Conservation (phyloP, 495 filamentous ascomycete genomes). For the Friedmanniomyces endolithicus region DNA sequence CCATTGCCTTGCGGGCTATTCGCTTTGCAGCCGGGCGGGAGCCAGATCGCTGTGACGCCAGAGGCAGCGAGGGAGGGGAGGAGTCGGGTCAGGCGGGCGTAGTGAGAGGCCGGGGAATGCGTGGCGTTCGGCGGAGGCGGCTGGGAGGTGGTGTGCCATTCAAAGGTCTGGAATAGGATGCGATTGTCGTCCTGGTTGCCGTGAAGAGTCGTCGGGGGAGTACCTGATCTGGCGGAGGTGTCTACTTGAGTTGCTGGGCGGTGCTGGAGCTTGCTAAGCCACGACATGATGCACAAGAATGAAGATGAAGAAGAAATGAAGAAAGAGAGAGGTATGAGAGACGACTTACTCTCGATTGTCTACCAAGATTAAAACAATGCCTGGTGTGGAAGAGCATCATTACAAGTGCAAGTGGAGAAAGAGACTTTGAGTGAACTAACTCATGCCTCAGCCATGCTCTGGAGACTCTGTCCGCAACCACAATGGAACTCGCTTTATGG, state of each 20-base stretch:
- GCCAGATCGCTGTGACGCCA: slow-evolving; percentile 57
- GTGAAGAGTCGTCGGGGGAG: slow-evolving; percentile 22
- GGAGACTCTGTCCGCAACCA: no score
- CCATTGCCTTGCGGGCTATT: slow-evolving; percentile 50
- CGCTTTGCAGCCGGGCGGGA: slow-evolving; percentile 64
- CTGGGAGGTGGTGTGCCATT: slow-evolving; percentile 62
- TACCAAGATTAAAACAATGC: no score
- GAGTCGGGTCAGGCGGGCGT: slow-evolving; percentile 43
- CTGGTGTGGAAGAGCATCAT: no score
- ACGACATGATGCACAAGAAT: not conserved
- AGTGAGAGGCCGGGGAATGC: slow-evolving; percentile 36
- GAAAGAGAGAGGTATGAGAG: not conserved
- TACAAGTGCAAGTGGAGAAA: no score
- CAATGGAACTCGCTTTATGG: no score
- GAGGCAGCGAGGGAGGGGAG: slow-evolving; percentile 44
- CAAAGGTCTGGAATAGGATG: slow-evolving; percentile 59
- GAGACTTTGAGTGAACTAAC: no score
- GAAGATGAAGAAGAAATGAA: not conserved
- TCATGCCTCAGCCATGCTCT: no score
- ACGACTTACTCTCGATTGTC: not conserved
- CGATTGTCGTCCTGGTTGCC: slow-evolving; percentile 34
- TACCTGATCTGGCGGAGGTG: not conserved
- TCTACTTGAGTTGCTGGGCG: not conserved
- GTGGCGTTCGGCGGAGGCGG: slow-evolving; percentile 17
- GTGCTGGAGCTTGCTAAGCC: not conserved